Base-by-base conservation (phyloP, 192 early-diverging fungal genomes). In the Podila epigama region DNA sequence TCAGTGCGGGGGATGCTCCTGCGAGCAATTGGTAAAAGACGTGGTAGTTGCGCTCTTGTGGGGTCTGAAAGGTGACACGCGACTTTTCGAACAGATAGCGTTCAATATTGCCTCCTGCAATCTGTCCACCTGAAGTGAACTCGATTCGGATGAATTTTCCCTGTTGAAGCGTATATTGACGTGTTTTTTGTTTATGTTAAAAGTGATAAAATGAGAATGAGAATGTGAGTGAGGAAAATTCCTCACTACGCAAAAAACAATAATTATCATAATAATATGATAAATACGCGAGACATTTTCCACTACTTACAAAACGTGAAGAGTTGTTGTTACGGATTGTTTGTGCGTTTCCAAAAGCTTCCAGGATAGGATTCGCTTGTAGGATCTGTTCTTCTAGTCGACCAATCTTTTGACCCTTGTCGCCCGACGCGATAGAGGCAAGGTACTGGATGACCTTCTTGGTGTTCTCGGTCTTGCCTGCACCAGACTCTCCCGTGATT, bases 81-180 rank as follows among this genome's bases (percentile, higher is more conserved):
- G 97, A 97, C 80, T 98, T 99, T 80, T 99, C 97, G 44, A 99
- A 85, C 36, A 99, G 86, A 77, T 99, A 99, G 82, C 96, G 88
- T 69, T 98, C 94, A 80, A 99, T 97, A 77, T 97, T 96, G 32
- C 95, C 96, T 52, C 97, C 96, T 41, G 93, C 91, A 63, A 98
- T 98, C 69, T 75, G 86, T 25, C 81, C 82, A 18, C 60, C 64
- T 9, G 85, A 82, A 53, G 91, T 96, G 84, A 99, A 99, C 81
- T 97, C 97, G 82, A 99, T 96, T 22, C 96, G 89, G 71, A 99
- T 97, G 81, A 98, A 99, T 85, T 99, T 99, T 54, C 97, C 96
- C 88, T 75, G 31, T 33, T 22, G 34, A 48, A 8, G 9, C n/a
- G n/a, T n/a, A n/a, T n/a, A n/a, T n/a, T 40, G 51, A 58, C 15